Conservation (phyloP, 768 basidiomycete species). For the Lentinula sp. region DNA sequence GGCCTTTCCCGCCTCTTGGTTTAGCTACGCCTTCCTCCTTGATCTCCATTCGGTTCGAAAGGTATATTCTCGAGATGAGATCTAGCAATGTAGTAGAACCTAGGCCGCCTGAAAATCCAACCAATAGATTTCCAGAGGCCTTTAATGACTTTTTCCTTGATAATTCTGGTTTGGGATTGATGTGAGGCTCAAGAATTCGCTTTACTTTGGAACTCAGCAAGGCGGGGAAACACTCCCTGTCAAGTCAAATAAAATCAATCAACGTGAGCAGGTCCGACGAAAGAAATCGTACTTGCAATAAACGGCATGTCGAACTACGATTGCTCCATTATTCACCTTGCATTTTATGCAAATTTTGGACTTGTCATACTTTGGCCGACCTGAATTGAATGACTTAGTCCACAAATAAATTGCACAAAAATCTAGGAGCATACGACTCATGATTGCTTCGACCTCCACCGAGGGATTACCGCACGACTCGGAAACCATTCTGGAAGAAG, state of each 20-base stretch:
- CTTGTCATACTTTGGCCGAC: slow-evolving; percentile 62
- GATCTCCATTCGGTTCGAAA: slow-evolving; percentile 24
- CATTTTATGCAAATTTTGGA: slow-evolving; percentile 69
- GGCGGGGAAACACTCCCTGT: slow-evolving; percentile 62
- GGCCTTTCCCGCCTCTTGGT: slow-evolving; percentile 50
- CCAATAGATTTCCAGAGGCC: slow-evolving; percentile 60
- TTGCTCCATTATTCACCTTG: slow-evolving; percentile 55
- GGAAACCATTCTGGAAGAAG: not conserved
- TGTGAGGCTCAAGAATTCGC: slow-evolving; percentile 53
- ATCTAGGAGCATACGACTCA: slow-evolving; percentile 49
- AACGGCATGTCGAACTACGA: slow-evolving; percentile 74
- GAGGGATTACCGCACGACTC: slow-evolving; percentile 61
- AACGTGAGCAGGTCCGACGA: not conserved
- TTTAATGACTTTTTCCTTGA: slow-evolving; percentile 55
- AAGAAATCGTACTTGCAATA: slow-evolving; percentile 67
- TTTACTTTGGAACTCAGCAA: slow-evolving; percentile 60
- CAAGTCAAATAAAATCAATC: not conserved
- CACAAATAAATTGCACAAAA: not conserved
- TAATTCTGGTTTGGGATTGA: slow-evolving; percentile 51
- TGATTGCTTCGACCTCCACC: slow-evolving; percentile 52
- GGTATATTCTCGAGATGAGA: slow-evolving; percentile 56
- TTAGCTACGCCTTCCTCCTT: slow-evolving; percentile 22
- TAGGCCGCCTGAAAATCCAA: slow-evolving; percentile 77
- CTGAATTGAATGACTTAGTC: slow-evolving; percentile 25
- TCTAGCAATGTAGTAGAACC: slow-evolving; percentile 72